Conservation (phyloP, 2,329 filamentous ascomycete species). For the Didymella glomerata region DNA sequence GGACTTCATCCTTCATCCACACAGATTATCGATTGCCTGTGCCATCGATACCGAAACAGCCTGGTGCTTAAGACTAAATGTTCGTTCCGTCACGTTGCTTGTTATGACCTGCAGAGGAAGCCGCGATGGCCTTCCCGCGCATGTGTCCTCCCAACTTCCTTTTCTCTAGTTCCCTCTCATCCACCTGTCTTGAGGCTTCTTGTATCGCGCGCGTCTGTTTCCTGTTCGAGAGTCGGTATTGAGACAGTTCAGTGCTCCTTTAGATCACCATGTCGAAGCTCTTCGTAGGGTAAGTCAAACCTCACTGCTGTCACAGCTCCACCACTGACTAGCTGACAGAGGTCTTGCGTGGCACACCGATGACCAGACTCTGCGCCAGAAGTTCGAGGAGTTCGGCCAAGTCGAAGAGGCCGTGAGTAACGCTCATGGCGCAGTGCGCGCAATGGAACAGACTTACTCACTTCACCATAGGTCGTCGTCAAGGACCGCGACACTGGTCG, state of each 20-base stretch:
- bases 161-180: slow-evolving; percentile 29
- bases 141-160: slow-evolving; percentile 31
- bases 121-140: slow-evolving; percentile 43
- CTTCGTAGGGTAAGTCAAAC: slow-evolving; percentile 81
- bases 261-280: slow-evolving; percentile 80
- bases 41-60: slow-evolving; percentile 37
- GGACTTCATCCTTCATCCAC: slow-evolving; percentile 25
- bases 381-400: slow-evolving; percentile 89
- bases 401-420: slow-evolving; percentile 93
- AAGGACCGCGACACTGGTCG: slow-evolving; percentile 97
- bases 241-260: slow-evolving; percentile 51
- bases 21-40: slow-evolving; percentile 32
- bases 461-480: slow-evolving; percentile 78
- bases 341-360: slow-evolving; percentile 99
- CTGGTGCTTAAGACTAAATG: slow-evolving; percentile 49
- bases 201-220: slow-evolving; percentile 41
- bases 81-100: slow-evolving; percentile 52
- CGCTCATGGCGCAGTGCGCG: neutral
- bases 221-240: slow-evolving; percentile 48
- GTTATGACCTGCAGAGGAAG: slow-evolving; percentile 38
- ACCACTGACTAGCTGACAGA: slow-evolving; percentile 58
- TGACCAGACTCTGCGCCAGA: slow-evolving; percentile 82
- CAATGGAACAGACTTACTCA: slow-evolving; percentile 26
- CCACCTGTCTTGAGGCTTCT: slow-evolving; percentile 34
- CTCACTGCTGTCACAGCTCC: slow-evolving; percentile 1